Percentiles rank a stretch among this genome's conserved stretches.
These are phyloP conservation scores for Cutaneotrichosporon sp. DNA, from an alignment of 1,284 basidiomycete species.

Conservation along the genomic window DNA sequence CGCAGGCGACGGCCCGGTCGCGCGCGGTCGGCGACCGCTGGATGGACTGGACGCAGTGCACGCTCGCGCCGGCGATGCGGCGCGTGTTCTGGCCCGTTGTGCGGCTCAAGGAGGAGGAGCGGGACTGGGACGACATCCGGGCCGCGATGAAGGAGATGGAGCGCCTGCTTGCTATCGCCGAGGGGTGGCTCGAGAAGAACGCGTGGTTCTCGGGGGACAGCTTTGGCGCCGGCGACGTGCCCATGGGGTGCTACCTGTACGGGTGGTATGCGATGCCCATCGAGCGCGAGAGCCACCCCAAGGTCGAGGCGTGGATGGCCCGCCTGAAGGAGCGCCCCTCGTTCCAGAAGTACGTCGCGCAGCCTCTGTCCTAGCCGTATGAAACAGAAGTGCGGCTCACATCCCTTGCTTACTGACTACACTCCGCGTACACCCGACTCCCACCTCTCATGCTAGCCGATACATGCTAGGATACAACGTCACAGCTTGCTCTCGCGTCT, in stretches of 20 bases:
- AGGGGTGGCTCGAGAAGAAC: slow-evolving; percentile 2
- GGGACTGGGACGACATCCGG: slow-evolving; percentile 10
- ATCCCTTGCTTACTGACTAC: no score
- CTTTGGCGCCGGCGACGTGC: slow-evolving; percentile 17
- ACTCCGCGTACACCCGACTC: no score
- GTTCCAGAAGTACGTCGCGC: slow-evolving; percentile 17
- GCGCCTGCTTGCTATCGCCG: slow-evolving; percentile 6
- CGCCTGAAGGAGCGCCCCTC: slow-evolving; percentile 12
- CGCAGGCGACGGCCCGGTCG: not conserved
- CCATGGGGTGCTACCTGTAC: slow-evolving; percentile 16
- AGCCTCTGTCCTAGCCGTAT: slow-evolving; percentile 3
- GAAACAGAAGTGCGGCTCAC: no score
- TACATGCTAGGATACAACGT: not conserved
- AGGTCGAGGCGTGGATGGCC: slow-evolving; percentile 16
- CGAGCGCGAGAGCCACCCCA: slow-evolving; percentile 1
- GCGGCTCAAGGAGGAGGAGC: slow-evolving; percentile 13
- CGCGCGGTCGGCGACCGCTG: slow-evolving; percentile 15
- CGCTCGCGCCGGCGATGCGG: not conserved
- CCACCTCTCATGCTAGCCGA: no score
- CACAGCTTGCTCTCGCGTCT: not conserved
- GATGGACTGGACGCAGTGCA: slow-evolving; percentile 19
- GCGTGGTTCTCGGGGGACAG: not conserved
- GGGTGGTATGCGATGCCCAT: slow-evolving; percentile 18
- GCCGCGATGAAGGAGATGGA: not conserved
- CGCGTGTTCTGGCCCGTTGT: slow-evolving; percentile 14